phyloP scores from a whole-genome alignment of 169 alveolate genomes.

The Cytauxzoon felis region DNA sequence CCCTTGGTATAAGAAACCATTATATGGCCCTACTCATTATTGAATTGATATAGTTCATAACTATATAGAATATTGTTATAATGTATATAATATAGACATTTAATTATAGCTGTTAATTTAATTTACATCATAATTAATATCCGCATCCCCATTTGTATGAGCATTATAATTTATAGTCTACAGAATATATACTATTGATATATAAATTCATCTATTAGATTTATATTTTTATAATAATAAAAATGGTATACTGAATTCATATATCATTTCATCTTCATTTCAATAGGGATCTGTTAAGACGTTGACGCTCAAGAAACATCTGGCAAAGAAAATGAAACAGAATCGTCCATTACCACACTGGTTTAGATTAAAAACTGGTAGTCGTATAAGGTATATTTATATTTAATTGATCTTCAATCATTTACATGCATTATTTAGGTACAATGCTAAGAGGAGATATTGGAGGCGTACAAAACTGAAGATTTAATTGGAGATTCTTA shows the following conservation, averaged over 20 bases:
- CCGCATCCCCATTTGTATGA: too few species aligned
- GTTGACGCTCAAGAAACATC: conserved; percentile 84
- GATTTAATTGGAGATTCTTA: conserved; percentile 73
- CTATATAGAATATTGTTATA: too few species aligned
- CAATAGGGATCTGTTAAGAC: conserved; percentile 88
- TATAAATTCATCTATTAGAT: too few species aligned
- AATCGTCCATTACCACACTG: conserved; percentile 95
- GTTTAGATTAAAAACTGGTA: conserved; percentile 91
- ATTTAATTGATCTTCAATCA: background rate
- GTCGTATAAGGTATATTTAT: conserved; percentile 82
- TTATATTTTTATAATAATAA: too few species aligned
- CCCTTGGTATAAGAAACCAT: too few species aligned
- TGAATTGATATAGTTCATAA: too few species aligned
- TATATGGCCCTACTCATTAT: too few species aligned
- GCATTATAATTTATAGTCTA: too few species aligned
- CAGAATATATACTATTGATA: too few species aligned
- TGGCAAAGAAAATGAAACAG: conserved; percentile 91
- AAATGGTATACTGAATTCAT: background rate
- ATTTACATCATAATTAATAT: too few species aligned
- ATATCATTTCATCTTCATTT: background rate
- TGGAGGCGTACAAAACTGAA: conserved; percentile 96
- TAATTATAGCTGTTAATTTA: too few species aligned
- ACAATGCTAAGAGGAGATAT: conserved; percentile 92
- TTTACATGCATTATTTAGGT: conserved; percentile 65
- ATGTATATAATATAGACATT: too few species aligned